Base-by-base conservation (phyloP, 495 filamentous ascomycete genomes). In the Lineolata rhizophorae region DNA sequence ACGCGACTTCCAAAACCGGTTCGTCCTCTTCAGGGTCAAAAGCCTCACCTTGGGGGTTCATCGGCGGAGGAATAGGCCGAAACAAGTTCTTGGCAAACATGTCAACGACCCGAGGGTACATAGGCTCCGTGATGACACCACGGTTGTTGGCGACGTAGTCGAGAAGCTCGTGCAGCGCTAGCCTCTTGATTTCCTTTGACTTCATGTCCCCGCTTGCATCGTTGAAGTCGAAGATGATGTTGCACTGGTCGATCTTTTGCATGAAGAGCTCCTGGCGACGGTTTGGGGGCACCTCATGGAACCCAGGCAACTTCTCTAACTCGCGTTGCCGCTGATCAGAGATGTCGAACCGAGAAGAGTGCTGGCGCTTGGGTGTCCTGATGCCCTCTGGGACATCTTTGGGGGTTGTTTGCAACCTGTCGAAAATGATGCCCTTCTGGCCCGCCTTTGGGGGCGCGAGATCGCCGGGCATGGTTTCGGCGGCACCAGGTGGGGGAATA, bases 71-170 rank as follows among this genome's bases (percentile, higher is more conserved):
- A 34, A 99, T 95, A 1, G 87, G 90, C 36, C 87, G 66, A 57
- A 97, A 99, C 12, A 99, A 60, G 50, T 99, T 99, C 61, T 95
- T 99, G 52, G 77, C 74, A 49, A 99, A 99, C 87, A 99, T 99
- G 35, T 93, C 85, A 3, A 99, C 90, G 20, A 95, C 87, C 26
- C 79, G 76, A 11, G 90, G 87, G 40, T 99, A 99, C 87, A 99
- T 99, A 25, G 85, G 76, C 50, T 99, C 87, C 1, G 85, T 94
- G 49, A 99, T 95, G 42, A 99, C 87, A 41, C 90, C 83, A 24
- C 87, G 70, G 46, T 99, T 99, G 52, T 94, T 94, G 42, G 87
- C 85, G 31, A 99, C 85, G 47, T 99, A 99, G 50, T 99, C 87
- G 30, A 99, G 63, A 18, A 99, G 65, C 48, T 99, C 87, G 46